A percentile compares a stretch with the other conserved stretches of the same genome.
Conservation (phyloP, 2,329 filamentous ascomycete species). For the Penicillium vulpinum region DNA sequence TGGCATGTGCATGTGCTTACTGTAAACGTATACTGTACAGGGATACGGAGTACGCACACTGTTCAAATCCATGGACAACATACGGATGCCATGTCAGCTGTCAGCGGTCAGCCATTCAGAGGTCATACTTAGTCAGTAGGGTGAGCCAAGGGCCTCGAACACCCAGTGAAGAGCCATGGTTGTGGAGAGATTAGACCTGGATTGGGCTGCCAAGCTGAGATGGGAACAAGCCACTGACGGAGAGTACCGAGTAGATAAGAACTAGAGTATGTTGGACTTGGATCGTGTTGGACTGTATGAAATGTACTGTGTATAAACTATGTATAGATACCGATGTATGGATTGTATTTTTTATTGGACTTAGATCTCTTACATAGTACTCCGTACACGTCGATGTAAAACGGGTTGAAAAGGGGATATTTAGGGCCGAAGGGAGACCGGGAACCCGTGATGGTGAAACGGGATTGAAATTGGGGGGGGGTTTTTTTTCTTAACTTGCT, state of each 20-base stretch:
- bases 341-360: not conserved
- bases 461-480: not conserved
- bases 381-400: not conserved
- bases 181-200: not conserved
- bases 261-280: not conserved
- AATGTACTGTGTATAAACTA: not conserved
- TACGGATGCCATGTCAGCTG: not conserved
- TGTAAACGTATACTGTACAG: not conserved
- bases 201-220: not conserved
- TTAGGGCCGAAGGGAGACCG: not conserved
- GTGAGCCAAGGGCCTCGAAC: not conserved
- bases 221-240: not conserved
- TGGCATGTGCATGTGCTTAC: constrained; percentile 1
- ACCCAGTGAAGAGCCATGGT: not conserved
- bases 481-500: not conserved
- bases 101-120: not conserved
- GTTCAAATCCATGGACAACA: not conserved
- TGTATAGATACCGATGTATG: not conserved
- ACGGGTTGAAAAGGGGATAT: not conserved
- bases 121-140: not conserved
- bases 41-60: not conserved
- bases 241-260: not conserved
- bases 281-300: not conserved
- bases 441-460: not conserved
- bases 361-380: not conserved